Conservation (phyloP, 2,329 filamentous ascomycete species). For the Diplodia corticola region DNA sequence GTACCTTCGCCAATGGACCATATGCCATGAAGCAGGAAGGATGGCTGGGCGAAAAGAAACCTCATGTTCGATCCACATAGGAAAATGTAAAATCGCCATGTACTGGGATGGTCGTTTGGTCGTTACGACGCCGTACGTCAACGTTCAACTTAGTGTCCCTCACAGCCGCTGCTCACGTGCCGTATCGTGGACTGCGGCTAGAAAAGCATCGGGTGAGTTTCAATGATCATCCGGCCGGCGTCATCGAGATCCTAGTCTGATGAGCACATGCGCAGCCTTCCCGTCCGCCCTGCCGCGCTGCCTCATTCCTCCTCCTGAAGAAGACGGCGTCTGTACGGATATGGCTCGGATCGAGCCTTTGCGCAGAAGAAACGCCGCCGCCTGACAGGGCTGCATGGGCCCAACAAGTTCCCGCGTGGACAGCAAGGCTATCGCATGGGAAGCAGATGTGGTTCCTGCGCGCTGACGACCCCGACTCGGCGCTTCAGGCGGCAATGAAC, state of each 20-base stretch:
- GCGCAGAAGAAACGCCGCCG: slow-evolving; percentile 5
- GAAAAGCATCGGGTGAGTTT: not conserved
- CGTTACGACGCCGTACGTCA: not conserved
- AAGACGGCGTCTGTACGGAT: not conserved
- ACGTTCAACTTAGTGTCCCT: not conserved
- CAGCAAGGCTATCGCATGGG: not conserved
- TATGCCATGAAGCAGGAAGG: not conserved
- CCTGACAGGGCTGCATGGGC: slow-evolving; percentile 16
- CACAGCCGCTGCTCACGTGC: slow-evolving; percentile 6
- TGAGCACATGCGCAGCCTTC: slow-evolving; percentile 10
- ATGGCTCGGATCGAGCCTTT: slow-evolving; percentile 7
- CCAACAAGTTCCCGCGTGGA: slow-evolving; percentile 14
- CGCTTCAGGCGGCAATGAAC: not conserved
- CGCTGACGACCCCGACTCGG: not conserved
- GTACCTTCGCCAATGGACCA: not conserved
- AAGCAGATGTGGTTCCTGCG: slow-evolving; percentile 10
- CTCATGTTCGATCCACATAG: not conserved
- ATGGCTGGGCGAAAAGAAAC: not conserved
- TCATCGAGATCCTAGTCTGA: slow-evolving; percentile 1
- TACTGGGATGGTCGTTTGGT: not conserved
- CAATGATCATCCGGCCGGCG: not conserved
- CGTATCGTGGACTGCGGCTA: not conserved
- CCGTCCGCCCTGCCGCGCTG: not conserved
- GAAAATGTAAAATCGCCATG: not conserved
- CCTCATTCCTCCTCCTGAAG: not conserved